Conservation (phyloP, 306 rosid genomes). For the Sophora flavescens region DNA sequence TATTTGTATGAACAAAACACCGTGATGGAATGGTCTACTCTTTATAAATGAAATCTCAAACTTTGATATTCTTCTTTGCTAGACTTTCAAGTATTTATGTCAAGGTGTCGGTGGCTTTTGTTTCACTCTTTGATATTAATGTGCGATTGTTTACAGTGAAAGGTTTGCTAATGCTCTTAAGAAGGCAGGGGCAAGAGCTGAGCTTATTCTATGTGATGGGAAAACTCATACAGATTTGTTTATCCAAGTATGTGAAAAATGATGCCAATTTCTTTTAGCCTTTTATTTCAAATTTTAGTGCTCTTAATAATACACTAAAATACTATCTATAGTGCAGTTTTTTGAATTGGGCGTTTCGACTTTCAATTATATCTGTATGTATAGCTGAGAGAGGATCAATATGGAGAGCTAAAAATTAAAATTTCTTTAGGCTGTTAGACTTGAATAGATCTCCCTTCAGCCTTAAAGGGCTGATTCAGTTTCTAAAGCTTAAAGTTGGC, state of each 20-base stretch:
- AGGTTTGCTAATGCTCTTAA: conserved; percentile 68
- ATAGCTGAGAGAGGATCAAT: background rate
- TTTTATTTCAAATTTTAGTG: conserved; percentile 6
- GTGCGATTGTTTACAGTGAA: conserved; percentile 64
- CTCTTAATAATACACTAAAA: background rate
- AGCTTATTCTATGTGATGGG: conserved; percentile 78
- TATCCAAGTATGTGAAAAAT: conserved; percentile 72
- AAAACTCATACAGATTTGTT: conserved; percentile 97
- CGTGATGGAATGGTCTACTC: conserved; percentile 20
- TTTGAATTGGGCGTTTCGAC: background rate
- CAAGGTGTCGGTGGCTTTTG: background rate
- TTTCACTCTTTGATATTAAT: conserved; percentile 26
- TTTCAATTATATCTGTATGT: conserved; percentile 2
- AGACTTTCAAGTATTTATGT: conserved; percentile 1
- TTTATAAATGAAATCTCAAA: conserved; percentile 13
- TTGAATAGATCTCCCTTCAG: no score
- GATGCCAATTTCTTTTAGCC: conserved; percentile 11
- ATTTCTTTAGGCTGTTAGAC: background rate
- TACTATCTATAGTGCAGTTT: background rate
- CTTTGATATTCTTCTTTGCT: conserved; percentile 28
- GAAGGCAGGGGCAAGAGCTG: conserved; percentile 72
- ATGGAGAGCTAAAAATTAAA: background rate
- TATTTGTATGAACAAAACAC: conserved; percentile 1
- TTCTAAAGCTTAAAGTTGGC: no score
- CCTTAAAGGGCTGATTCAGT: no score